Evolutionary conservation across 2,329 filamentous ascomycete genomes (phyloP).

Genomic region (Aspergillus oerlinghausenensis): DNA sequence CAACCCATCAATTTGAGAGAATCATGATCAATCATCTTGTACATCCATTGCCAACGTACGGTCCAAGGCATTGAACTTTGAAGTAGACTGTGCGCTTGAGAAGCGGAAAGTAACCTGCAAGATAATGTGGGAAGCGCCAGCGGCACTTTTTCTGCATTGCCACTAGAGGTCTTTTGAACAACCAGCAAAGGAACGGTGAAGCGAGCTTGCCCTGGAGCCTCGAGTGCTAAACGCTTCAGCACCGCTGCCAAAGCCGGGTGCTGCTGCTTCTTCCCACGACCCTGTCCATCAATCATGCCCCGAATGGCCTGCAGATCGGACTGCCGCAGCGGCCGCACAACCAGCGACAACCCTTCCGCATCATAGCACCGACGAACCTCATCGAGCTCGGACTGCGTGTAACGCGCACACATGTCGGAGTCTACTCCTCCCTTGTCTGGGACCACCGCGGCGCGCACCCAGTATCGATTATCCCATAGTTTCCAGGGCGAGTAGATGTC

Average conservation of each 20-base stretch:
- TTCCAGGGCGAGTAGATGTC: slow-evolving; percentile 21
- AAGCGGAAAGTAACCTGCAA: slow-evolving; percentile 11
- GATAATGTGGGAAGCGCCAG: slow-evolving; percentile 28
- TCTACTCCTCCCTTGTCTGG: background rate
- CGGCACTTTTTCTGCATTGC: slow-evolving; percentile 9
- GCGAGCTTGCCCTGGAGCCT: slow-evolving; percentile 34
- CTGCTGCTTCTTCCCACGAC: slow-evolving; percentile 1
- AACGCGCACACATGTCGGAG: background rate
- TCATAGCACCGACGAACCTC: background rate
- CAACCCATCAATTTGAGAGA: slow-evolving; percentile 29
- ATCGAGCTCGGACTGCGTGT: background rate
- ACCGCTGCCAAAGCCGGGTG: slow-evolving; percentile 1
- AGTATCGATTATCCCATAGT: slow-evolving; percentile 55
- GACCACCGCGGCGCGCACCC: slow-evolving; percentile 46
- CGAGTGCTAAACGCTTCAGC: slow-evolving; percentile 17
- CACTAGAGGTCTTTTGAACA: slow-evolving; percentile 3
- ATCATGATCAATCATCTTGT: slow-evolving; percentile 36
- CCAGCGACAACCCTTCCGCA: slow-evolving; percentile 18
- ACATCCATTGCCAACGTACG: slow-evolving; percentile 38
- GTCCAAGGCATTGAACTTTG: slow-evolving; percentile 12
- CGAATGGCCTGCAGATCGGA: slow-evolving; percentile 26
- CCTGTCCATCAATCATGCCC: slow-evolving; percentile 4
- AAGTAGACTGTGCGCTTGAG: slow-evolving; percentile 3
- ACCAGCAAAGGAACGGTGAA: slow-evolving; percentile 41
- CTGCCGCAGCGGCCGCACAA: slow-evolving; percentile 38